Evolutionary conservation across 192 early-diverging fungal genomes (phyloP).

Genomic region (Powellomyces hirtus): DNA sequence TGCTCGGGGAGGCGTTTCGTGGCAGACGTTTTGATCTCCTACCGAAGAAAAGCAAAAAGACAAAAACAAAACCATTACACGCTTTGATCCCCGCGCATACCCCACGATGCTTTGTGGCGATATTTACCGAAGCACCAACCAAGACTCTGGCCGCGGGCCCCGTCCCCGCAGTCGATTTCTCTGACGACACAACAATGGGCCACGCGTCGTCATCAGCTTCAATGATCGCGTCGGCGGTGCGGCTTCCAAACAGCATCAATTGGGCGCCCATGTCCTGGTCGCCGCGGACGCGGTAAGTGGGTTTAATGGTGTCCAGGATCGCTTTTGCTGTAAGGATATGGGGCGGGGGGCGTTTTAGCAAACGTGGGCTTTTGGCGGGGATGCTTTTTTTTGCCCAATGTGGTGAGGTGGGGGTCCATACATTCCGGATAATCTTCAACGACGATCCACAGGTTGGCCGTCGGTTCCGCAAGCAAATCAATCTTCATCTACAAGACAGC

Average conservation of each 20-base stretch:
- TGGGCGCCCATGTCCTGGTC: background rate
- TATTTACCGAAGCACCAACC: background rate
- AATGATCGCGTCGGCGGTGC: background rate
- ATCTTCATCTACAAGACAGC: background rate
- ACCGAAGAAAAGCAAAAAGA: background rate
- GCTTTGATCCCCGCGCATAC: too few species aligned
- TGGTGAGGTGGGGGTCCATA: background rate
- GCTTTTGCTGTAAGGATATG: too few species aligned
- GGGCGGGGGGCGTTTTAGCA: too few species aligned
- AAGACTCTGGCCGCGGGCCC: background rate
- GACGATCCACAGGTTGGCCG: conserved; percentile 11
- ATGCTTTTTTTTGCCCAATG: background rate
- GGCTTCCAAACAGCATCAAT: conserved; percentile 14
- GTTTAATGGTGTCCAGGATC: background rate
- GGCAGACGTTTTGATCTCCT: background rate
- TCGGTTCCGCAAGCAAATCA: background rate
- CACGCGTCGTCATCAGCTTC: background rate
- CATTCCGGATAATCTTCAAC: conserved; percentile 6
- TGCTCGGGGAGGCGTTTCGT: background rate
- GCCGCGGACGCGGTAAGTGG: background rate
- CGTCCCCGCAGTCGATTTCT: background rate
- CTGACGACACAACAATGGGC: conserved; percentile 4
- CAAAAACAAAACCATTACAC: background rate
- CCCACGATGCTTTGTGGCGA: background rate
- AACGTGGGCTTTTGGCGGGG: background rate